A percentile compares a stretch with the other conserved stretches of the same genome.
Conservation (phyloP, 805 yeast species). For the Cyberlindnera bimundalis region DNA sequence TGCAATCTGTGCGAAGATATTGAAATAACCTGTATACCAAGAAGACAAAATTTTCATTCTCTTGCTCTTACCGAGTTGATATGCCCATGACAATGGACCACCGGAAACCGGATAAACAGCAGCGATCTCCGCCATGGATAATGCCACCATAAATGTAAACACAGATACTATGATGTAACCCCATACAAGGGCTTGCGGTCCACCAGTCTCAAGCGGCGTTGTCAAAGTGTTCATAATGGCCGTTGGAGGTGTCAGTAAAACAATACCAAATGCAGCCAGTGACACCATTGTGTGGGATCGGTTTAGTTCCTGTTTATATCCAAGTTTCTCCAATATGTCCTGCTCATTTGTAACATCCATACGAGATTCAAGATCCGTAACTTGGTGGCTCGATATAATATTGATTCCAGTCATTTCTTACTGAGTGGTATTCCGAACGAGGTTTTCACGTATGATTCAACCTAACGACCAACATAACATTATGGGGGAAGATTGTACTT, state of each 20-base stretch:
- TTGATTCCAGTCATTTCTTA: too few relatives aligned
- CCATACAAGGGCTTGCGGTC: constrained; percentile 28
- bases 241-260: constrained; percentile 26
- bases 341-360: too few relatives aligned
- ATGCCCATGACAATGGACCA: constrained; percentile 36
- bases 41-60: constrained; percentile 27
- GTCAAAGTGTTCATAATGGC: constrained; percentile 27
- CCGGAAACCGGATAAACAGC: constrained; percentile 35
- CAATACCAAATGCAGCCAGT: constrained; percentile 25
- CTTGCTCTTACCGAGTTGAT: constrained; percentile 28
- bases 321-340: constrained; percentile 21
- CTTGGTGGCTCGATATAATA: too few relatives aligned
- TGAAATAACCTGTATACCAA: constrained; percentile 32
- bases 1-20: constrained; percentile 28
- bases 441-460: too few relatives aligned
- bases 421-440: too few relatives aligned
- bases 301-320: constrained; percentile 27
- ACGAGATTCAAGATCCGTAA: too few relatives aligned
- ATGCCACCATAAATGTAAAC: constrained; percentile 26
- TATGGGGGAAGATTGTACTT: too few relatives aligned
- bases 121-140: constrained; percentile 31
- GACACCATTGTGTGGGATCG: constrained; percentile 24
- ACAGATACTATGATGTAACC: constrained; percentile 27
- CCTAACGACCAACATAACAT: too few relatives aligned
- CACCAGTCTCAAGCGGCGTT: constrained; percentile 25